These are phyloP conservation scores for Phytopythium vexans DNA, from an alignment of 352 stramenopile genomes.

Conservation along the genomic window DNA sequence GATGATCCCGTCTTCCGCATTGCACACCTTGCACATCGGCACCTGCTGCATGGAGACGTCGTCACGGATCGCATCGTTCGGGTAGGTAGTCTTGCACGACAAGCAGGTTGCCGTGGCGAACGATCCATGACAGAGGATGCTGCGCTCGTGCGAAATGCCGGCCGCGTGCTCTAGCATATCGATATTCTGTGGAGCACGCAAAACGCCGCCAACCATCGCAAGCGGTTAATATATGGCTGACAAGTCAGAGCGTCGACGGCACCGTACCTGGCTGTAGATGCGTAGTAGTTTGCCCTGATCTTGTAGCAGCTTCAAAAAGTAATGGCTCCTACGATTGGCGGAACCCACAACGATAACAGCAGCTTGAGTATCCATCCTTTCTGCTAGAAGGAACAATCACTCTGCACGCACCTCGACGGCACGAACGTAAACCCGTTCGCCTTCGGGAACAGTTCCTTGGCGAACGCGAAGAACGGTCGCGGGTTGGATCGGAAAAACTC, in stretches of 20 bases:
- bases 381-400: slow-evolving; percentile 1
- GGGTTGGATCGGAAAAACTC: slow-evolving; percentile 97
- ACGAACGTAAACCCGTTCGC: slow-evolving; percentile 82
- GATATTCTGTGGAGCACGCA: slow-evolving; percentile 11
- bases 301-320: slow-evolving; percentile 94
- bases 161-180: slow-evolving; percentile 92
- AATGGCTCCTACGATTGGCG: slow-evolving; percentile 77
- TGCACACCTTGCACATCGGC: slow-evolving; percentile 74
- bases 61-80: slow-evolving; percentile 83
- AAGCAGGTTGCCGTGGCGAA: slow-evolving; percentile 93
- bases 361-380: slow-evolving; percentile 1
- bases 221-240: neutral
- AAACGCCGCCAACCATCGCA: neutral
- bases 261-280: slow-evolving; percentile 86
- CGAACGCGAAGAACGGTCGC: slow-evolving; percentile 97
- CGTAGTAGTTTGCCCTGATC: slow-evolving; percentile 91
- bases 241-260: neutral
- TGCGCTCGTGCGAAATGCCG: slow-evolving; percentile 87
- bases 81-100: slow-evolving; percentile 77
- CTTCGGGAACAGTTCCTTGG: slow-evolving; percentile 84
- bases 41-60: slow-evolving; percentile 78
- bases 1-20: slow-evolving; percentile 85
- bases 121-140: slow-evolving; percentile 94
- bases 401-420: slow-evolving; percentile 34
- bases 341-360: neutral